Percentiles rank a stretch among this genome's conserved stretches.
Conservation (phyloP, 2,329 filamentous ascomycete species). For the Monosporascus ibericus region DNA sequence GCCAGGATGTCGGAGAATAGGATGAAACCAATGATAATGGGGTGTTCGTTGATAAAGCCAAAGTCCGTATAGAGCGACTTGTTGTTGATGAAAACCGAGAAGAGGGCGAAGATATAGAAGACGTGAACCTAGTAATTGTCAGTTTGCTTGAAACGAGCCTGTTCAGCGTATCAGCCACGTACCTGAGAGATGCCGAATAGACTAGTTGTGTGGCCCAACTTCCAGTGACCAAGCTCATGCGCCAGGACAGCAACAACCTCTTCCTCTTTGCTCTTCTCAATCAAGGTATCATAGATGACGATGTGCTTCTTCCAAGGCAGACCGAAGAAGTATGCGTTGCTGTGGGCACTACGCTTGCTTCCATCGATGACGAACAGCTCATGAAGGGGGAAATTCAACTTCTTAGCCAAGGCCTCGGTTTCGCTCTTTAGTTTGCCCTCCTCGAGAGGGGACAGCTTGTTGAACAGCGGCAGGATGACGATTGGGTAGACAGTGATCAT, state of each 20-base stretch:
- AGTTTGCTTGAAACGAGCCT: constrained; percentile 10
- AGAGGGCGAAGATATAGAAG: constrained; percentile 94
- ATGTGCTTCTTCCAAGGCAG: constrained; percentile 99
- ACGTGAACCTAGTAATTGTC: constrained; percentile 65
- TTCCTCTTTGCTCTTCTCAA: constrained; percentile 87
- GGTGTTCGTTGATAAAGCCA: constrained; percentile 75
- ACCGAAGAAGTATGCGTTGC: constrained; percentile 93
- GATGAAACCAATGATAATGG: constrained; percentile 95
- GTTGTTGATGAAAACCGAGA: constrained; percentile 98
- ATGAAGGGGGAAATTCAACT: constrained; percentile 83
- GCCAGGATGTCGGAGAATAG: constrained; percentile 95
- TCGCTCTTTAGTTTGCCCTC: constrained; percentile 81
- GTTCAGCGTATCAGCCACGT: constrained; percentile 19
- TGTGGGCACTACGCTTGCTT: constrained; percentile 80
- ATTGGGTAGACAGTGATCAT: constrained; percentile 96
- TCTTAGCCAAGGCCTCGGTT: constrained; percentile 77
- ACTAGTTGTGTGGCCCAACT: constrained; percentile 87
- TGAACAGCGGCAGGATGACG: constrained; percentile 90
- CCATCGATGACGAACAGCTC: constrained; percentile 94
- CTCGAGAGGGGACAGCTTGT: constrained; percentile 91
- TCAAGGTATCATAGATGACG: constrained; percentile 95
- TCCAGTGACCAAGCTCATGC: constrained; percentile 97
- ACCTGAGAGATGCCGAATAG: constrained; percentile 83
- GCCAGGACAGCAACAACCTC: constrained; percentile 93
- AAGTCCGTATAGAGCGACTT: constrained; percentile 83